A percentile compares a stretch with the other conserved stretches of the same genome.
phyloP scores from a whole-genome alignment of 2,329 filamentous ascomycete genomes.

The Aschersonia sp. region DNA sequence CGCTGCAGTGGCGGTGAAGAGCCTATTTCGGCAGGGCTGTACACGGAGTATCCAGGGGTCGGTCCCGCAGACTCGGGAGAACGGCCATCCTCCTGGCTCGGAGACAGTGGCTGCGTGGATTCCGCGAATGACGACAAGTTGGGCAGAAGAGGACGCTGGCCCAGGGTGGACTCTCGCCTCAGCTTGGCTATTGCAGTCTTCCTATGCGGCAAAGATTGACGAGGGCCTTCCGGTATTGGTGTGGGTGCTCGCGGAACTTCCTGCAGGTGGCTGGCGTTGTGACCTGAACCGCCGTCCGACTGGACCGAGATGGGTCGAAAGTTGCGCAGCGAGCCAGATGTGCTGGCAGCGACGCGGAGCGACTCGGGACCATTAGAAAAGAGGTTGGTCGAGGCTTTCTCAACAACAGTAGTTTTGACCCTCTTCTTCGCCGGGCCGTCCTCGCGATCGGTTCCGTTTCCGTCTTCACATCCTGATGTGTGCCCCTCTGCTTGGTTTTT shows the following conservation, averaged over 20 bases:
- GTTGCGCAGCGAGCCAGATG: constrained; percentile 71
- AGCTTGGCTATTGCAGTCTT: constrained; percentile 14
- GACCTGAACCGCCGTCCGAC: constrained; percentile 19
- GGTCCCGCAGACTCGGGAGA: constrained; percentile 40
- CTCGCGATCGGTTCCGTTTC: constrained; percentile 45
- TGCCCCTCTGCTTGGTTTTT: constrained; percentile 46
- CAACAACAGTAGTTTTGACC: constrained; percentile 60
- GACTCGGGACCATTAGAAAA: constrained; percentile 67
- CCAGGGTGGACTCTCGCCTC: constrained; percentile 46
- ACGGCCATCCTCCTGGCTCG: constrained; percentile 32
- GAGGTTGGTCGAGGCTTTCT: constrained; percentile 49
- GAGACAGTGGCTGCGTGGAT: constrained; percentile 23
- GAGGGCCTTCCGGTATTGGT: constrained; percentile 45
- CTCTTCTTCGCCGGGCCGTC: constrained; percentile 40
- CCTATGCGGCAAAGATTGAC: constrained; percentile 7
- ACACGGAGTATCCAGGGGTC: constrained; percentile 38
- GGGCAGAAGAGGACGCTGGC: constrained; percentile 31
- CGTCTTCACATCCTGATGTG: constrained; percentile 60
- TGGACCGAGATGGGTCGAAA: constrained; percentile 57
- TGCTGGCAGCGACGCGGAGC: constrained; percentile 79
- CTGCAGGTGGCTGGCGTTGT: constrained; percentile 40
- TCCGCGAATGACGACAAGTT: constrained; percentile 32
- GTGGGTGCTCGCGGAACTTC: constrained; percentile 66
- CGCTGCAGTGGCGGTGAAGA: constrained; percentile 79
- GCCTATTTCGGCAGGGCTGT: constrained; percentile 69